Evolutionary conservation across 2,329 filamentous ascomycete genomes (phyloP).

Genomic region (Fusarium verrucosum): DNA sequence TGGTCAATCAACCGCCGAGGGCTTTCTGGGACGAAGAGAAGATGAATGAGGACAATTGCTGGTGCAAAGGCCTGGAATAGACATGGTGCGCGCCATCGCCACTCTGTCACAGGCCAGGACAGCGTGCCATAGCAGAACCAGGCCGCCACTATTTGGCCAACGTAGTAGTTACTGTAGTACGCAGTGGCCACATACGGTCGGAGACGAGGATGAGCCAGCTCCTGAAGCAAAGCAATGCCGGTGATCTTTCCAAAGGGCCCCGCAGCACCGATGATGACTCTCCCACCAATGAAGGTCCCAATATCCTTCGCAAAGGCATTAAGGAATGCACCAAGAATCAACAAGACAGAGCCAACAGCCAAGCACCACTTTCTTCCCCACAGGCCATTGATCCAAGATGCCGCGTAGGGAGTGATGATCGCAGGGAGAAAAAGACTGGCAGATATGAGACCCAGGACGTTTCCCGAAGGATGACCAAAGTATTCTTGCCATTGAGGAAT

Average conservation of each 20-base stretch:
- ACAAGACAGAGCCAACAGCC: conserved; percentile 1
- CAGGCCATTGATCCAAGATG: conserved; percentile 19
- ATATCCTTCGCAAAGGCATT: conserved; percentile 27
- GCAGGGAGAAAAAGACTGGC: conserved; percentile 30
- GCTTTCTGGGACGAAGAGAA: conserved; percentile 52
- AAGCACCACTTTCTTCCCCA: conserved; percentile 33
- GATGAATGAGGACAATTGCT: conserved; percentile 17
- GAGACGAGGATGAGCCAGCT: conserved; percentile 26
- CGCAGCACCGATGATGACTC: conserved; percentile 24
- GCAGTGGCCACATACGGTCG: conserved; percentile 23
- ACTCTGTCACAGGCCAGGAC: conserved; percentile 11
- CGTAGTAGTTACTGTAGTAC: conserved; percentile 30
- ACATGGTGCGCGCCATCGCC: conserved; percentile 31
- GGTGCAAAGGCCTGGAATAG: conserved; percentile 32
- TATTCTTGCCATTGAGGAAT: conserved; percentile 31
- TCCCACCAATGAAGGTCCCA: conserved; percentile 10
- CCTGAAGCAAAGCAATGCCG: conserved; percentile 24
- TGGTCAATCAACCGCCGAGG: conserved; percentile 51
- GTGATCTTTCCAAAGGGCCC: conserved; percentile 25
- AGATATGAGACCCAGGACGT: conserved; percentile 16
- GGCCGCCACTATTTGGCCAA: conserved; percentile 23
- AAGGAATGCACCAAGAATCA: conserved; percentile 21
- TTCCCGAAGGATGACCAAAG: conserved; percentile 26
- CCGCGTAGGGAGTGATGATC: conserved; percentile 23
- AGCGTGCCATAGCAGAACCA: conserved; percentile 27